A percentile compares a stretch with the other conserved stretches of the same genome.
phyloP scores from a whole-genome alignment of 106 monocot genomes.

The Allium cepa region DNA sequence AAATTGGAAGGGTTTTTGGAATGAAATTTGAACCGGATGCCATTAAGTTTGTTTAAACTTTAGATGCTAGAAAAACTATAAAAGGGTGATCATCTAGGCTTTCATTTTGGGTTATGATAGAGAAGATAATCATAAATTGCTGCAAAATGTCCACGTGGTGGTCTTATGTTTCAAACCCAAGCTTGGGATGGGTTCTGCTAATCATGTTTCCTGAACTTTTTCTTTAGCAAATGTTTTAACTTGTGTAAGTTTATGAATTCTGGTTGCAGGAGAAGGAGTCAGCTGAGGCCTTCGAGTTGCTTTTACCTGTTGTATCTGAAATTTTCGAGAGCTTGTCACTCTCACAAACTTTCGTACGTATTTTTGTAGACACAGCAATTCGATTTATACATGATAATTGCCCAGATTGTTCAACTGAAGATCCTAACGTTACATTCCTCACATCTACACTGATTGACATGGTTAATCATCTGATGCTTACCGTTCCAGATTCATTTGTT shows the following conservation, averaged over 20 bases:
- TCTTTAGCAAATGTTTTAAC: background rate
- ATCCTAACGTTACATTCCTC: conserved; percentile 34
- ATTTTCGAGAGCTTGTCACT: conserved; percentile 55
- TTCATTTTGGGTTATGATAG: too few species aligned
- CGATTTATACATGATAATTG: conserved; percentile 46
- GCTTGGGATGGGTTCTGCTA: background rate
- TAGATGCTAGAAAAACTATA: too few species aligned
- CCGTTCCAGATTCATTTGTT: conserved; percentile 84
- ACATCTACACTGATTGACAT: conserved; percentile 48
- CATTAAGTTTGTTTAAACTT: too few species aligned
- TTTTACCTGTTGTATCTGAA: conserved; percentile 68
- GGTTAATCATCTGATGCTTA: conserved; percentile 67
- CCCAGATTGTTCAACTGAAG: conserved; percentile 20
- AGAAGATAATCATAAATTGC: too few species aligned
- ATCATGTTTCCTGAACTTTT: background rate
- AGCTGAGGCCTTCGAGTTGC: conserved; percentile 64
- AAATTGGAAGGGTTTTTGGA: too few species aligned
- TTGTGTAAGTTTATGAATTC: conserved; percentile 1
- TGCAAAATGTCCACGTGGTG: too few species aligned
- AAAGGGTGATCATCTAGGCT: too few species aligned
- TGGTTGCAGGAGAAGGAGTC: conserved; percentile 78
- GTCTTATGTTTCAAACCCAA: too few species aligned
- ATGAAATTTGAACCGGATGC: too few species aligned
- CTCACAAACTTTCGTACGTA: conserved; percentile 72
- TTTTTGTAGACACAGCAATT: conserved; percentile 66